phyloP scores from a whole-genome alignment of 352 stramenopile genomes.

The Phytophthora cajani region DNA sequence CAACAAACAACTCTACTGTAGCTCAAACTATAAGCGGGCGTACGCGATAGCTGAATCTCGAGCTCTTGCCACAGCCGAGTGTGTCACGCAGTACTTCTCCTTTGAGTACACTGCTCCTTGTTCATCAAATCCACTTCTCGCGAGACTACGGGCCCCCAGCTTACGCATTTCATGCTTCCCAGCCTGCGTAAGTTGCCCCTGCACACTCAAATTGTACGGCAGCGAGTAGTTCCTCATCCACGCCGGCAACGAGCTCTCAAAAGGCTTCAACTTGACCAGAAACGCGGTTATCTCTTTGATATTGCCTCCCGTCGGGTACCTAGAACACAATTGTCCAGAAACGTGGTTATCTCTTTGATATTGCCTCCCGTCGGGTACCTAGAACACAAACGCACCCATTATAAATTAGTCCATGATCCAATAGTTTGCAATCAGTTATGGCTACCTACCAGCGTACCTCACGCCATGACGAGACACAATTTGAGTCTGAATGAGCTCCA shows the following conservation, averaged over 20 bases:
- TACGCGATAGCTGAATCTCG: conserved; percentile 68
- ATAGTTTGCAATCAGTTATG: not conserved
- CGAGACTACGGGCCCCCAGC: conserved; percentile 37
- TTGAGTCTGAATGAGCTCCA: conserved; percentile 67
- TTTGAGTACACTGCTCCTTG: conserved; percentile 38
- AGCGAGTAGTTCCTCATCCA: conserved; percentile 75
- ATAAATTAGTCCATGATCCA: not conserved
- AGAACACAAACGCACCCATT: not conserved
- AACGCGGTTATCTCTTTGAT: conserved; percentile 59
- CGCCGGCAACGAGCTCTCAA: conserved; percentile 39
- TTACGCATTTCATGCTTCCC: conserved; percentile 50
- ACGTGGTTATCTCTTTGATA: conserved; percentile 53
- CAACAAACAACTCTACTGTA: not conserved
- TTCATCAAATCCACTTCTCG: conserved; percentile 21
- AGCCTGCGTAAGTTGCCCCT: conserved; percentile 46
- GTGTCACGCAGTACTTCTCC: conserved; percentile 51
- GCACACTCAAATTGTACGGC: conserved; percentile 66
- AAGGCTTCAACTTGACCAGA: conserved; percentile 49
- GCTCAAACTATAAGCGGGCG: not conserved
- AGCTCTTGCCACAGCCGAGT: conserved; percentile 62
- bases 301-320: conserved; percentile 62
- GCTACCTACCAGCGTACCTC: conserved; percentile 39
- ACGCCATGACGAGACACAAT: conserved; percentile 68
- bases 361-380: conserved; percentile 65
- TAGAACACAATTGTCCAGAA: conserved; percentile 42